Conservation (phyloP, 768 basidiomycete species). For the Obba rivulosa region DNA sequence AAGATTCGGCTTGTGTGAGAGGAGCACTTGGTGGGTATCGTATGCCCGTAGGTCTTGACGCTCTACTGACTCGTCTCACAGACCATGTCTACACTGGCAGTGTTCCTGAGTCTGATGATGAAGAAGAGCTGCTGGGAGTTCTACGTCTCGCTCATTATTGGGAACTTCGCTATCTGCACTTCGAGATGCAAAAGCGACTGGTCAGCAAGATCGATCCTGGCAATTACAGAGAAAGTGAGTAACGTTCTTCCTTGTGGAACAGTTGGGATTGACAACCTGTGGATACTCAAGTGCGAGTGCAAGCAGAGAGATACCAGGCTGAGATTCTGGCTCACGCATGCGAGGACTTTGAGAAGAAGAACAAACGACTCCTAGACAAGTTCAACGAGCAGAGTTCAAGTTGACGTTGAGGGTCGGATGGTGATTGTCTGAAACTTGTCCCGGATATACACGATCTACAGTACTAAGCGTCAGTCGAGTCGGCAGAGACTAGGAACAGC, state of each 20-base stretch:
- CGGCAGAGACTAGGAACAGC: too few relatives aligned
- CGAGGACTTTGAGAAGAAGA: constrained; percentile 22
- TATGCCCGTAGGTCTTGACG: background rate
- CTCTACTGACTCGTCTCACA: constrained; percentile 7
- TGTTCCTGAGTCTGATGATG: constrained; percentile 7
- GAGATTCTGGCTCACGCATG: constrained; percentile 21
- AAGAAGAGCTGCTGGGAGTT: constrained; percentile 20
- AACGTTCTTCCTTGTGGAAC: background rate
- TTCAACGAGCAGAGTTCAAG: background rate
- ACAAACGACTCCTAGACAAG: constrained; percentile 8
- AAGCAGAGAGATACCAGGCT: constrained; percentile 18
- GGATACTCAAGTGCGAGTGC: constrained; percentile 17
- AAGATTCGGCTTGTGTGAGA: constrained; percentile 17
- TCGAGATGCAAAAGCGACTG: constrained; percentile 25
- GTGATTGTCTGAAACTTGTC: too few relatives aligned
- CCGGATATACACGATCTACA: too few relatives aligned
- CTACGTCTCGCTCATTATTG: constrained; percentile 15
- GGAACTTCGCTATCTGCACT: constrained; percentile 15
- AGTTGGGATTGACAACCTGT: background rate
- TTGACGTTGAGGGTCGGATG: too few relatives aligned
- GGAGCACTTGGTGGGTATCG: constrained; percentile 24
- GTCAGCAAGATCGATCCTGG: constrained; percentile 21
- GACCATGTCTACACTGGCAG: constrained; percentile 30
- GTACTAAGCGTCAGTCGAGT: too few relatives aligned
- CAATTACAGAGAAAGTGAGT: constrained; percentile 26